These are phyloP conservation scores for Gaeumannomyces sp. DNA, from an alignment of 2,329 filamentous ascomycete genomes.

Conservation along the genomic window DNA sequence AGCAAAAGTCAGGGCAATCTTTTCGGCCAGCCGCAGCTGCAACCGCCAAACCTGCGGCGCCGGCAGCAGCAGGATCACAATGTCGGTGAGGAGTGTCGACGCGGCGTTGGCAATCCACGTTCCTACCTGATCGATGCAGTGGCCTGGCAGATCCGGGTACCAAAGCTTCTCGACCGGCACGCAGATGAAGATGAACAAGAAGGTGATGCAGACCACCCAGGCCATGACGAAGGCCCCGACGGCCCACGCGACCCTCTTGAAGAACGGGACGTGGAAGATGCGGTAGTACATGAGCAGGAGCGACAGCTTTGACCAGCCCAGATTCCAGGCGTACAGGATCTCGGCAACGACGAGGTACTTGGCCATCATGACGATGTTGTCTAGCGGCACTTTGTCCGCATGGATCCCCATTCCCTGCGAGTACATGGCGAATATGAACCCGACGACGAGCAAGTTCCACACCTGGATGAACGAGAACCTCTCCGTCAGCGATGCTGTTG, in stretches of 20 bases:
- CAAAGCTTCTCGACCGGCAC: conserved; percentile 42
- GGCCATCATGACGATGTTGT: conserved; percentile 35
- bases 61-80: conserved; percentile 38
- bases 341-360: conserved; percentile 43
- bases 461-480: conserved; percentile 19
- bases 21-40: conserved; percentile 33
- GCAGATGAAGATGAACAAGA: conserved; percentile 47
- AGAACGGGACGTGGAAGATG: conserved; percentile 40
- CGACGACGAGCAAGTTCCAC: conserved; percentile 37
- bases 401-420: conserved; percentile 40
- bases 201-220: conserved; percentile 42
- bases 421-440: conserved; percentile 44
- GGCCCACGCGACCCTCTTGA: conserved; percentile 34
- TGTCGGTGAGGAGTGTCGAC: conserved; percentile 40
- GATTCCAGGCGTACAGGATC: conserved; percentile 40
- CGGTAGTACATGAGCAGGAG: conserved; percentile 47
- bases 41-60: conserved; percentile 39
- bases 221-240: conserved; percentile 36
- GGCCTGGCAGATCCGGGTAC: conserved; percentile 37
- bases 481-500: not conserved
- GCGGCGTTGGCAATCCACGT: conserved; percentile 45
- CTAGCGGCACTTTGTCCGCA: conserved; percentile 29
- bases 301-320: conserved; percentile 43
- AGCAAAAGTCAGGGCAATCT: conserved; percentile 36
- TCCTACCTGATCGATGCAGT: conserved; percentile 42